Conservation (phyloP, 1,284 basidiomycete species). For the Fomitopsis betulina region DNA sequence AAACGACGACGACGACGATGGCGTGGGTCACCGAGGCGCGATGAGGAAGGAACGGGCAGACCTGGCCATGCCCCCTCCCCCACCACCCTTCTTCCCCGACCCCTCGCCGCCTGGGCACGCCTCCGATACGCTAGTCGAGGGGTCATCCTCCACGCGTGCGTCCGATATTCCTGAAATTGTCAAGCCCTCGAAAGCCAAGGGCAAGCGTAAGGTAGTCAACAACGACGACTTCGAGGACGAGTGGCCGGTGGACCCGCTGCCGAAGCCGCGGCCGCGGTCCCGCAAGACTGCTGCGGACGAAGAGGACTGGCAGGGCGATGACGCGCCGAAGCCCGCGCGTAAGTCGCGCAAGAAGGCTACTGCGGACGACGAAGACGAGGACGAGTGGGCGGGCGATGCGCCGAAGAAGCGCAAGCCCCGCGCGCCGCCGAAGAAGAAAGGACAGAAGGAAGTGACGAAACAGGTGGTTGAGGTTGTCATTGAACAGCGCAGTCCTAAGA, state of each 20-base stretch:
- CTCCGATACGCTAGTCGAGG: constrained; percentile 5
- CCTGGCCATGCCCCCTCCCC: constrained; percentile 4
- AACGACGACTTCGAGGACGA: constrained; percentile 12
- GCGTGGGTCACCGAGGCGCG: not conserved
- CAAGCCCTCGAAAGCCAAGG: constrained; percentile 7
- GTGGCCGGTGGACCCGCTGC: constrained; percentile 10
- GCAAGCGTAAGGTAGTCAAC: constrained; percentile 12
- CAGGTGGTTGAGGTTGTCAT: constrained; percentile 8
- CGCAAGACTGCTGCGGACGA: not conserved
- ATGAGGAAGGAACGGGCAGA: not conserved
- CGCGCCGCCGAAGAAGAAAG: constrained; percentile 16
- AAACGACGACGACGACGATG: constrained; percentile 13
- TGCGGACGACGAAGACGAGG: constrained; percentile 4
- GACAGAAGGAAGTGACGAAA: constrained; percentile 14
- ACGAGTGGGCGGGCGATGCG: constrained; percentile 1
- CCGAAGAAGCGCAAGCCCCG: constrained; percentile 12
- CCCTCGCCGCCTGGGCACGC: constrained; percentile 11
- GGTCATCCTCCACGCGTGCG: not conserved
- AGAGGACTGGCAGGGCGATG: not conserved
- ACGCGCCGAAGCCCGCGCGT: constrained; percentile 4
- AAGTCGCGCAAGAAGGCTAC: constrained; percentile 17
- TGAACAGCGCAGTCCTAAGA: constrained; percentile 2
- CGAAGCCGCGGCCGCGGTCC: not conserved
- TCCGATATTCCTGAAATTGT: not conserved
- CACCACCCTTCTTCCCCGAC: constrained; percentile 16